Conservation (phyloP, 1,284 basidiomycete genomes). For the Sporisorium graminicola region DNA sequence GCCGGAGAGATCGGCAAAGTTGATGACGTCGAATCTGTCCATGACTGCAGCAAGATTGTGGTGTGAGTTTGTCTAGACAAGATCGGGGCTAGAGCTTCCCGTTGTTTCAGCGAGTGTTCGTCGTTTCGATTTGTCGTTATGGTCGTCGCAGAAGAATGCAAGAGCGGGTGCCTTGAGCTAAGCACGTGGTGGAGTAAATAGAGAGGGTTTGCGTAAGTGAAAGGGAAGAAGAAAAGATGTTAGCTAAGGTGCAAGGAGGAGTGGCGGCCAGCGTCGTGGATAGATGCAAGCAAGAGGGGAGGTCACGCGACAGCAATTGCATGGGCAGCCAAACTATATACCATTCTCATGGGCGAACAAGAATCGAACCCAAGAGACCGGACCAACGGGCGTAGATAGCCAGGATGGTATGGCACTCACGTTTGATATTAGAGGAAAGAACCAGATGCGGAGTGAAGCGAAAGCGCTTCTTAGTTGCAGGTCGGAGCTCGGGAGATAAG, state of each 20-base stretch:
- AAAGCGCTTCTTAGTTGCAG: constrained; percentile 11
- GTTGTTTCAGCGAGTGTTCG: no score
- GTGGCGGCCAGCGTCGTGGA: constrained; percentile 21
- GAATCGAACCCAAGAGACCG: background rate
- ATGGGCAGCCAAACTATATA: constrained; percentile 14
- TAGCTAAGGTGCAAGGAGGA: constrained; percentile 3
- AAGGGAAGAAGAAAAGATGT: background rate
- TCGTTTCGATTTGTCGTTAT: background rate
- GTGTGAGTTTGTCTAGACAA: background rate
- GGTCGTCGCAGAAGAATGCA: constrained; percentile 4
- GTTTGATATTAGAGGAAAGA: background rate
- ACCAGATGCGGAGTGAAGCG: constrained; percentile 27
- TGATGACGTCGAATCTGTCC: constrained; percentile 66
- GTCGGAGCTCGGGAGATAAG: constrained; percentile 40
- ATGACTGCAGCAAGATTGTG: constrained; percentile 20
- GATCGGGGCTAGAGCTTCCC: background rate
- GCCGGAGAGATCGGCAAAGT: constrained; percentile 62
- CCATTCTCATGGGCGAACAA: background rate
- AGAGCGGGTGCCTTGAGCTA: constrained; percentile 1
- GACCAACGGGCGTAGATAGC: background rate
- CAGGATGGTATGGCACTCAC: constrained; percentile 1
- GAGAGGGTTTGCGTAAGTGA: background rate
- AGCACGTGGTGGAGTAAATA: background rate
- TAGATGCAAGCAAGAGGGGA: constrained; percentile 9
- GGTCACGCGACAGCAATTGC: background rate